Evolutionary conservation across 352 stramenopile genomes (phyloP).

Genomic region (Pythium guiyangense): DNA sequence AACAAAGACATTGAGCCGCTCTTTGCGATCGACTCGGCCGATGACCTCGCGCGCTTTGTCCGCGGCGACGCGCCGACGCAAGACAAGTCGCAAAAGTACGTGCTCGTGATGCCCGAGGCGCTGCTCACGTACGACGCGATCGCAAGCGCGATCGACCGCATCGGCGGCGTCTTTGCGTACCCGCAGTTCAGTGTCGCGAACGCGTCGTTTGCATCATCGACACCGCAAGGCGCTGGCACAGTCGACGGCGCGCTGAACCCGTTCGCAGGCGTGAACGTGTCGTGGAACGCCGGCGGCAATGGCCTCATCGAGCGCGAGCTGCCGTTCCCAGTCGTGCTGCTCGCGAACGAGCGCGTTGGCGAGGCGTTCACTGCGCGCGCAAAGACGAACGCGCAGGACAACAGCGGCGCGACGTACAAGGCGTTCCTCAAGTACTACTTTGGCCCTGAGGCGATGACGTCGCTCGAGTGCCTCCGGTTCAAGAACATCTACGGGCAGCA

Average conservation of each 20-base stretch:
- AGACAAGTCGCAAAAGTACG: constrained; percentile 35
- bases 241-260: constrained; percentile 66
- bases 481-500: constrained; percentile 64
- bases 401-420: constrained; percentile 52
- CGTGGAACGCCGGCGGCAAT: constrained; percentile 64
- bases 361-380: constrained; percentile 47
- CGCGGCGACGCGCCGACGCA: constrained; percentile 17
- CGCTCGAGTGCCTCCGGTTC: constrained; percentile 66
- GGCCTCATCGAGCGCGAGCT: constrained; percentile 35
- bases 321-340: constrained; percentile 66
- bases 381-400: constrained; percentile 44
- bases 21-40: constrained; percentile 36
- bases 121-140: constrained; percentile 42
- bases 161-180: constrained; percentile 59
- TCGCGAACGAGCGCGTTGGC: constrained; percentile 32
- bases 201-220: constrained; percentile 38
- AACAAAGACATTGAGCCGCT: constrained; percentile 49
- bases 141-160: constrained; percentile 20
- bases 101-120: constrained; percentile 60
- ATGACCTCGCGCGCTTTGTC: constrained; percentile 45
- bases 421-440: constrained; percentile 86
- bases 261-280: constrained; percentile 42
- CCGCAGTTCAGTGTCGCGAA: constrained; percentile 35
- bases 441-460: constrained; percentile 68
- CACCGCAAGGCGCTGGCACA: constrained; percentile 56